Evolutionary conservation across 139 green algal species (phyloP).

Genomic region (Picochlorum costavermella): DNA sequence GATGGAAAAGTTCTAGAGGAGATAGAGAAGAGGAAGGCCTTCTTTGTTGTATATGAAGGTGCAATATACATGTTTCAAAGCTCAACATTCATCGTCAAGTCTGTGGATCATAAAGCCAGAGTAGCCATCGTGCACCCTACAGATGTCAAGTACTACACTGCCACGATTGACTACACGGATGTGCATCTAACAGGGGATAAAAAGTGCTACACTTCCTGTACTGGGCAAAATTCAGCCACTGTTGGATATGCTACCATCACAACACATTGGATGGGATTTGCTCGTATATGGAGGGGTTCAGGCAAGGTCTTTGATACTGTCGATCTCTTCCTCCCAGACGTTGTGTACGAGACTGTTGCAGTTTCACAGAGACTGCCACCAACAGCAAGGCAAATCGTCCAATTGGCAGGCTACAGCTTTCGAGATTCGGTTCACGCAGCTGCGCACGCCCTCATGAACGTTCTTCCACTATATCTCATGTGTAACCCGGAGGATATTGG

Average conservation of each 20-base stretch:
- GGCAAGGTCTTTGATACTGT: conserved; percentile 77
- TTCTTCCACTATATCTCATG: conserved; percentile 73
- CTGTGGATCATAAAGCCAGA: conserved; percentile 59
- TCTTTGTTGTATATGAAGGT: conserved; percentile 86
- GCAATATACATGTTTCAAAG: conserved; percentile 87
- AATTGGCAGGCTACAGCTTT: conserved; percentile 43
- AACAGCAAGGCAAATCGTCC: conserved; percentile 18
- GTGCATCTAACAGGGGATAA: conserved; percentile 59
- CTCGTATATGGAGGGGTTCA: conserved; percentile 59
- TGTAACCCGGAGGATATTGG: conserved; percentile 53
- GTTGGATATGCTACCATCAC: conserved; percentile 36
- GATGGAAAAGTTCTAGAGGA: conserved; percentile 63
- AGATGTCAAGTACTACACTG: conserved; percentile 89
- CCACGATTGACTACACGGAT: conserved; percentile 43
- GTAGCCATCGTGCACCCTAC: conserved; percentile 63
- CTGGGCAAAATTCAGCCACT: background rate
- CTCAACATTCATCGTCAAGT: conserved; percentile 74
- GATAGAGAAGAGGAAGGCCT: conserved; percentile 74
- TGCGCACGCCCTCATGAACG: conserved; percentile 79
- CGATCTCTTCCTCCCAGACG: conserved; percentile 80
- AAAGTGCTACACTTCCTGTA: background rate
- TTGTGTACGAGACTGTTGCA: conserved; percentile 73
- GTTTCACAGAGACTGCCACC: conserved; percentile 71
- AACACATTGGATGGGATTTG: conserved; percentile 67
- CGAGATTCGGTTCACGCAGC: conserved; percentile 78